phyloP scores from a whole-genome alignment of 2,329 filamentous ascomycete genomes.

The Rhynchosporium secalis region DNA sequence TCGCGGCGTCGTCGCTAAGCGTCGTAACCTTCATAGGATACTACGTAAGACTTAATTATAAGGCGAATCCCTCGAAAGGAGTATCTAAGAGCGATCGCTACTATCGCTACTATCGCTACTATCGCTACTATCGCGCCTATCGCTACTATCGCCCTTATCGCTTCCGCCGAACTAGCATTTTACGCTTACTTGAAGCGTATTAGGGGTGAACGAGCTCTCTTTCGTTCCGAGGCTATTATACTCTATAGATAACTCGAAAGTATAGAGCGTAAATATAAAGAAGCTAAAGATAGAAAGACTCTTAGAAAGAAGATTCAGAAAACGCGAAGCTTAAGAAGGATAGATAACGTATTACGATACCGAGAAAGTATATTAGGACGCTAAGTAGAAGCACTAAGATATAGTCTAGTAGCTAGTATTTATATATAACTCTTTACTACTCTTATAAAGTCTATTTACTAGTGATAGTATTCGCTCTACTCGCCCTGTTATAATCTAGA shows the following conservation, averaged over 20 bases:
- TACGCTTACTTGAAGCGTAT: conserved; percentile 68
- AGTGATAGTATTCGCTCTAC: no score
- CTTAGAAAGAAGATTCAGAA: conserved; percentile 20
- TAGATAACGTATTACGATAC: conserved; percentile 6
- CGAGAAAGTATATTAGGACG: conserved; percentile 5
- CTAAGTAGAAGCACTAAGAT: conserved; percentile 6
- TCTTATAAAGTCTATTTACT: no score
- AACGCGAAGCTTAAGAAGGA: conserved; percentile 5
- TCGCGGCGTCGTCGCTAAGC: conserved; percentile 57
- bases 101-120: conserved; percentile 58
- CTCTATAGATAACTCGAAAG: conserved; percentile 31
- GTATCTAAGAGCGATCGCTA: conserved; percentile 67
- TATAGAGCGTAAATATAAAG: conserved; percentile 44
- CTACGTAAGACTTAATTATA: no score
- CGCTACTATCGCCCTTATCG: no score
- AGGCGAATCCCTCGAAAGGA: no score
- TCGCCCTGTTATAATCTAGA: no score
- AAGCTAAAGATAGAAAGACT: conserved; percentile 44
- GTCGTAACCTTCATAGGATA: conserved; percentile 62
- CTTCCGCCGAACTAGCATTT: conserved; percentile 57
- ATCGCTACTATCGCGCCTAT: no score
- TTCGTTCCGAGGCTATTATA: conserved; percentile 28
- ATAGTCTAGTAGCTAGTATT: not conserved
- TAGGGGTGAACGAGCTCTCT: conserved; percentile 61
- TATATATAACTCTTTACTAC: no score